Base-by-base conservation (phyloP, 2,329 filamentous ascomycete genomes). In the Rutstroemia sp. region DNA sequence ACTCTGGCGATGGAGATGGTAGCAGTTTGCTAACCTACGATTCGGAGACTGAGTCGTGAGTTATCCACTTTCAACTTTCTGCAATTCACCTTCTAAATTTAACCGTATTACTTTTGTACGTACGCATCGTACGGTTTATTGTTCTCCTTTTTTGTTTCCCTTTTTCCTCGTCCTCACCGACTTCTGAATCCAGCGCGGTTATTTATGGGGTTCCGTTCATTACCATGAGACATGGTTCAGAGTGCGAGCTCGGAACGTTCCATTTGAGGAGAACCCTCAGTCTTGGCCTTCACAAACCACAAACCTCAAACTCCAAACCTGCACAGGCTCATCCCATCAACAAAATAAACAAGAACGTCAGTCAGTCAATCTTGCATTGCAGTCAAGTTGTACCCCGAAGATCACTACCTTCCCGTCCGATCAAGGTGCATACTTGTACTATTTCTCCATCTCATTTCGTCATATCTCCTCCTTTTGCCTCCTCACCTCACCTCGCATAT, bases 31-130 rank as follows among this genome's bases (percentile, higher is more conserved):
- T 67, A 49, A 67, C 65, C 30, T 64, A 64, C 54, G 67, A 70
- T 57, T 69, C 67, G n/a, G 68, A 68, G 44, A 47, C 59, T 12
- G 67, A 68, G n/a, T 65, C 64, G 68, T 70, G 62, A 69, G 68
- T 69, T n/a, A 27, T 55, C 49, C 54, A 51, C 49, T 49, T 54
- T 30, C 18, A n/a, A 8, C 7, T 12, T 53, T 39, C 27, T 44
- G 51, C 38, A 21, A 42, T 60, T 52, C 51, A 58, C 58, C 54
- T 56, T 51, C 62, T 55, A 54, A 49, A 7, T 25, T 45, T 23
- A 37, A 30, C 25, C 49, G 42, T 14, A 21, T 42, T 19, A 12
- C 18, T 41, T 41, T 41, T 14, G 38, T 16, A 30, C 10, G 27
- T 30, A 30, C 27, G 27, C 37, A 12, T 39, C 37, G 39, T 45